phyloP scores from a whole-genome alignment of 345 rosid genomes.

The Aquilaria malaccensis region DNA sequence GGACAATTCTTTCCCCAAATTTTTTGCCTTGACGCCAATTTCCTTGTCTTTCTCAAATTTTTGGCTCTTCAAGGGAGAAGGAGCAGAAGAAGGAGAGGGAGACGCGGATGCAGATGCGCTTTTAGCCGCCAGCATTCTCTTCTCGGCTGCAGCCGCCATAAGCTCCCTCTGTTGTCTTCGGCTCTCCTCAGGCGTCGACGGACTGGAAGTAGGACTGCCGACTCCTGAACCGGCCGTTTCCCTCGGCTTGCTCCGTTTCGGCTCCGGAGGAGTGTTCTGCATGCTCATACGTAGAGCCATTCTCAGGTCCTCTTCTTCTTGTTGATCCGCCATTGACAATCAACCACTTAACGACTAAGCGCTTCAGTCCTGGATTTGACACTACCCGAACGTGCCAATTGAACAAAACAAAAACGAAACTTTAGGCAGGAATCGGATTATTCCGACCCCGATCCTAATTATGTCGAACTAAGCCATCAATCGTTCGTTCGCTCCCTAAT shows the following conservation, averaged over 20 bases:
- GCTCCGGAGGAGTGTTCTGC: constrained; percentile 87
- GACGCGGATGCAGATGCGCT: constrained; percentile 20
- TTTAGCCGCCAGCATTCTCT: constrained; percentile 47
- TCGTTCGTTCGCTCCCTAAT: too few species aligned
- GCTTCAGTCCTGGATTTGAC: constrained; percentile 11
- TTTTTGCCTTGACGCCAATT: constrained; percentile 16
- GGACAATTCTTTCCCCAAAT: constrained; percentile 21
- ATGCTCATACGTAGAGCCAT: constrained; percentile 91
- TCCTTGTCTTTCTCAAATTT: constrained; percentile 22
- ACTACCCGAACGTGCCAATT: background rate
- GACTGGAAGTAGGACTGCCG: constrained; percentile 16
- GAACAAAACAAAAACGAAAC: too few species aligned
- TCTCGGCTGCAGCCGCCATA: constrained; percentile 99
- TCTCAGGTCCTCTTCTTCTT: constrained; percentile 82
- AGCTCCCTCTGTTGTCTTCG: constrained; percentile 74
- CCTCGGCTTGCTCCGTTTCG: constrained; percentile 89
- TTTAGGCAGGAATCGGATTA: too few species aligned
- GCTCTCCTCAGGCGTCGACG: constrained; percentile 47
- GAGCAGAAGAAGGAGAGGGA: constrained; percentile 16
- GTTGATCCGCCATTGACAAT: constrained; percentile 74
- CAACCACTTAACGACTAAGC: constrained; percentile 5
- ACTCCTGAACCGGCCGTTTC: constrained; percentile 32
- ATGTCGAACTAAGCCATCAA: too few species aligned
- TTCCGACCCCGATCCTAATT: too few species aligned
- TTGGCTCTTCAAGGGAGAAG: constrained; percentile 13